Base-by-base conservation (phyloP, 176 grass and related monocot species). In the Neostapfia colusana region DNA sequence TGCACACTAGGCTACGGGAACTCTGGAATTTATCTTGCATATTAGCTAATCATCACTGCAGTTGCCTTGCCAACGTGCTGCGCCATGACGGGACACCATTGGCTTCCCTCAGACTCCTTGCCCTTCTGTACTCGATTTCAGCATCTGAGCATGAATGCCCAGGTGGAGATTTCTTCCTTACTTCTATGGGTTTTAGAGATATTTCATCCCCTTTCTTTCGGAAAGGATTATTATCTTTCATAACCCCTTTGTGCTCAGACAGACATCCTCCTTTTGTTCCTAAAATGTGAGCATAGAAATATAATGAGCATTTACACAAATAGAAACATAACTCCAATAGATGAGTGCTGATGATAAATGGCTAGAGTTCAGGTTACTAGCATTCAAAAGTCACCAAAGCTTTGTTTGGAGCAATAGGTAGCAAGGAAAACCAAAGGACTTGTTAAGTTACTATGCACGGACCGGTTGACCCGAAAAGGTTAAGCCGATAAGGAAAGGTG, bases 81-180 rank as follows among this genome's bases (percentile, higher is more conserved):
- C 92, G 92, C 89, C 95, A 90, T 0, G 95, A 82, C 41, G 92
- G 34, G 74, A 85, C 68, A 5, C 73, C 71, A 8, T 89, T 90
- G 43, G 87, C 78, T 88, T 99, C 95, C 90, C 95, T 92, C 80
- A 99, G 81, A 70, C 95, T 99, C 93, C 92, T 99, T 28, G 91
- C 88, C 65, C 95, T 88, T 84, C 92, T 90, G 77, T 87, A 99
- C 58, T 99, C 95, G 6, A 99, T 85, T 61, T 99, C 95, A 36
- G 92, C 95, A 73, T 99, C 95, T 67, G 95, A 99, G 74, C 88
- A 95, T 8, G 92, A 88, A 60, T 95, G 79, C 6, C 87, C 78
- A 21, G 85, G 86, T 20, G 43, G 79, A 67, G 56, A 70, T 87
- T 88, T 92, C 83, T 84, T 97, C 84, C 86, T 89, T 1, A 78